Percentiles rank a stretch among this genome's conserved stretches.
These are phyloP conservation scores for Diaporthe sp. DNA, from an alignment of 2,329 filamentous ascomycete genomes.

Conservation along the genomic window DNA sequence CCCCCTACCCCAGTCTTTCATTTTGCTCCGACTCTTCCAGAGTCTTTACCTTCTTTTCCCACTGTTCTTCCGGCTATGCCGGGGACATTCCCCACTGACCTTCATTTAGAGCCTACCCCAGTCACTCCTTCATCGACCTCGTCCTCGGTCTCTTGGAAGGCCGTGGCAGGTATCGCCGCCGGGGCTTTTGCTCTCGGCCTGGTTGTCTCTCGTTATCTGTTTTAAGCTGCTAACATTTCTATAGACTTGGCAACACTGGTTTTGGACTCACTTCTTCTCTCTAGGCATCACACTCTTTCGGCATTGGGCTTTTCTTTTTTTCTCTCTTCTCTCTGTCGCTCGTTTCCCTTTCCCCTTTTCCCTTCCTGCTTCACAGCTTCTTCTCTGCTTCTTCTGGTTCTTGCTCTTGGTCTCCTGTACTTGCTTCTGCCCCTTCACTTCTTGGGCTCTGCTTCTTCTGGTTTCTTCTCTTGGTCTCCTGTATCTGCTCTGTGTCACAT, in stretches of 20 bases:
- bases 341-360: background rate
- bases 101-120: background rate
- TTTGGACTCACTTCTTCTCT: background rate
- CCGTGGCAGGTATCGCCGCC: conserved; percentile 32
- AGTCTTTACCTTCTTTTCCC: conserved; percentile 15
- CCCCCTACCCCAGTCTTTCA: conserved; percentile 12
- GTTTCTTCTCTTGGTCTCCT: conserved; percentile 10
- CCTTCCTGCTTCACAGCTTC: background rate
- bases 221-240: conserved; percentile 8
- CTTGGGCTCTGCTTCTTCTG: conserved; percentile 4
- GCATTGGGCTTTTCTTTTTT: background rate
- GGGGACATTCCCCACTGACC: conserved; percentile 11
- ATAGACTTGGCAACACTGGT: conserved; percentile 9
- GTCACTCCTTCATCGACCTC: conserved; percentile 14
- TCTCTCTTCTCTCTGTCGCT: background rate
- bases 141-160: conserved; percentile 34
- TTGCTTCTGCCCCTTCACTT: background rate
- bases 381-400: conserved; percentile 9
- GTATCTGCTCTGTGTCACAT: conserved; percentile 10
- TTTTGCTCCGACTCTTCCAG: conserved; percentile 13
- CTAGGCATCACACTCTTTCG: conserved; percentile 8
- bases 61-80: background rate
- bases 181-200: conserved; percentile 37
- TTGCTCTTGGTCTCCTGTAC: conserved; percentile 11
- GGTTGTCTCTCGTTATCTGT: conserved; percentile 38